phyloP scores from a whole-genome alignment of 1,284 basidiomycete species.

The Inonotus hispidus region DNA sequence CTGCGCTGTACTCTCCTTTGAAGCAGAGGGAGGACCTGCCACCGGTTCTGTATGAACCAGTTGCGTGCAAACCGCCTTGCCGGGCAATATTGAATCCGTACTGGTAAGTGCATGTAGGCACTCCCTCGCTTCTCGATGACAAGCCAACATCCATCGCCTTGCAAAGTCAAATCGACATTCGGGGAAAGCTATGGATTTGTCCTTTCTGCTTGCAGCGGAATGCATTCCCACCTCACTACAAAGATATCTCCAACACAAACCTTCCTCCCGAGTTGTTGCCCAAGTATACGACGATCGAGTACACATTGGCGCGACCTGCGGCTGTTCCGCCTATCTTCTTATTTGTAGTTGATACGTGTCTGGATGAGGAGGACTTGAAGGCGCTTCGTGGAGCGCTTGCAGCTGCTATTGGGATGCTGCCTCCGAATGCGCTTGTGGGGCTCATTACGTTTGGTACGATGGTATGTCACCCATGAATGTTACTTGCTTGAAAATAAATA shows the following conservation, averaged over 20 bases:
- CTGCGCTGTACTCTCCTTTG: conserved; percentile 95
- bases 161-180: conserved; percentile 92
- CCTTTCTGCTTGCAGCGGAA: conserved; percentile 97
- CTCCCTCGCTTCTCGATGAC: neutral
- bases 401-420: conserved; percentile 88
- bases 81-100: conserved; percentile 97
- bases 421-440: conserved; percentile 91
- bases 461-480: conserved; percentile 44
- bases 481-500: neutral
- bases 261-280: conserved; percentile 93
- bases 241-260: conserved; percentile 97
- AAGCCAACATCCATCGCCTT: conserved; percentile 10
- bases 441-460: conserved; percentile 97
- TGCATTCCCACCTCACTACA: conserved; percentile 98
- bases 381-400: conserved; percentile 91
- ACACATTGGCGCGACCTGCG: conserved; percentile 88
- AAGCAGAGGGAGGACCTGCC: conserved; percentile 95
- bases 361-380: conserved; percentile 95
- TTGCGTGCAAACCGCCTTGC: conserved; percentile 97
- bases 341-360: conserved; percentile 95
- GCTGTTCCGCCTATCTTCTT: conserved; percentile 95
- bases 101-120: conserved; percentile 55
- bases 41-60: conserved; percentile 96
- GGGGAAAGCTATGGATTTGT: conserved; percentile 99
- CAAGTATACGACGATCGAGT: conserved; percentile 99